Evolutionary conservation across 352 stramenopile genomes (phyloP), one percentile per base, ranked within the genome.

Genomic region (Pythium pyrilobum): DNA sequence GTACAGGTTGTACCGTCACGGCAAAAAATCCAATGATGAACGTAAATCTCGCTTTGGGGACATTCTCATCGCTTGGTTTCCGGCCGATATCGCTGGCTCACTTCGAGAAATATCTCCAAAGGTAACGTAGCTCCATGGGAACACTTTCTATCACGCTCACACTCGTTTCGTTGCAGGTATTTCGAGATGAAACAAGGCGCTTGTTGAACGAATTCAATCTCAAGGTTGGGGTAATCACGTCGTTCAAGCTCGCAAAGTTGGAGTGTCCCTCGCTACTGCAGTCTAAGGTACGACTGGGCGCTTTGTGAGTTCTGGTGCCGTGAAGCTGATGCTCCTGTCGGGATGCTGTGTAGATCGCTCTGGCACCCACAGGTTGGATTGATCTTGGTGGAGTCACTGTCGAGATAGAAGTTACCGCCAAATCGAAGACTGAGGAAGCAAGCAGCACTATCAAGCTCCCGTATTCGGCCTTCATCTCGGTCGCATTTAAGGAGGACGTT

Each of bases 181-280:
- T 77, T 44, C 58, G 64, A n/a, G 56, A 73, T 16, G 52, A 55
- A 27, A 77, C 68, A 11, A 37, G 64, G 21, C 29, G 43, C 4
- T 31, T 73, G 3, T 45, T 77, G 16, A 73, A 77, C 37, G 53
- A 55, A 0, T 73, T 77, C 33, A 77, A 77, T 23, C 10, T 27
- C 3, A 11, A 52, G 28, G 61, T 65, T 24, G 61, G 68, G 10
- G 50, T 71, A 9, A 59, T 77, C 40, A 60, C 58, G 29, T 69
- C 61, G 7, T 61, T 67, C 25, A 28, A 50, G 29, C 23, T 50
- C 41, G 4, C 24, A 15, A 38, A 29, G 5, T 15, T 63, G 13
- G 12, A 47, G 11, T 53, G 32, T 15, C 3, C 36, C 8, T 13
- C 42, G 4, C 12, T 24, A 13, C 10, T 10, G 7, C 27, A 39